Conservation (phyloP, 225 moss, liverwort and hornwort species). For the Climacium dendroides region DNA sequence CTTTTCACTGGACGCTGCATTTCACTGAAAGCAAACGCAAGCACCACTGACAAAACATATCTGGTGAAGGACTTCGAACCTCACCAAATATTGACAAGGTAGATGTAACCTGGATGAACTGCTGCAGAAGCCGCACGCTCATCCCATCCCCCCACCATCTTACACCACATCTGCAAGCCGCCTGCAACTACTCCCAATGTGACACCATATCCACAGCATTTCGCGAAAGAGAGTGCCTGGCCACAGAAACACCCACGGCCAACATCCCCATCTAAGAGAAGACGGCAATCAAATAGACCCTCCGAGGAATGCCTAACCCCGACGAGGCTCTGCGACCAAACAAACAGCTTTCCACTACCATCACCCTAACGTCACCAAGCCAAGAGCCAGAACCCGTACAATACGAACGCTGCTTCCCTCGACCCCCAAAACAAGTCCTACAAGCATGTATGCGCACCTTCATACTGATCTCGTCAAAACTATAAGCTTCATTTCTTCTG, state of each 20-base stretch:
- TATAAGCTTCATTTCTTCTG: constrained; percentile 1
- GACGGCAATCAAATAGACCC: background rate
- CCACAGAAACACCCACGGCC: background rate
- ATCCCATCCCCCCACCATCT: background rate
- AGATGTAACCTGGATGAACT: background rate
- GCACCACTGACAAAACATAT: background rate
- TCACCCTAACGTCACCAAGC: background rate
- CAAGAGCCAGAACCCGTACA: background rate
- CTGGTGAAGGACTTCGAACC: background rate
- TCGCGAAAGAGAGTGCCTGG: background rate
- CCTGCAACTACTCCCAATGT: background rate
- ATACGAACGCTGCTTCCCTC: too few species aligned
- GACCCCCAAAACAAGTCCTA: background rate
- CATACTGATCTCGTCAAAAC: background rate
- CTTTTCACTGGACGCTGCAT: background rate
- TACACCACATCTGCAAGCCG: background rate
- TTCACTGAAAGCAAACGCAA: background rate
- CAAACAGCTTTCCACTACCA: background rate
- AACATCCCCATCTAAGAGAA: background rate
- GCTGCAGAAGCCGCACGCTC: background rate
- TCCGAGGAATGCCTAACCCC: background rate
- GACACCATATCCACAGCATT: background rate
- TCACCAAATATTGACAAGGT: background rate
- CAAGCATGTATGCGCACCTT: background rate
- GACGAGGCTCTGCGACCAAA: background rate